Conservation (phyloP, 2,329 filamentous ascomycete species). For the Fusarium caatingaense region DNA sequence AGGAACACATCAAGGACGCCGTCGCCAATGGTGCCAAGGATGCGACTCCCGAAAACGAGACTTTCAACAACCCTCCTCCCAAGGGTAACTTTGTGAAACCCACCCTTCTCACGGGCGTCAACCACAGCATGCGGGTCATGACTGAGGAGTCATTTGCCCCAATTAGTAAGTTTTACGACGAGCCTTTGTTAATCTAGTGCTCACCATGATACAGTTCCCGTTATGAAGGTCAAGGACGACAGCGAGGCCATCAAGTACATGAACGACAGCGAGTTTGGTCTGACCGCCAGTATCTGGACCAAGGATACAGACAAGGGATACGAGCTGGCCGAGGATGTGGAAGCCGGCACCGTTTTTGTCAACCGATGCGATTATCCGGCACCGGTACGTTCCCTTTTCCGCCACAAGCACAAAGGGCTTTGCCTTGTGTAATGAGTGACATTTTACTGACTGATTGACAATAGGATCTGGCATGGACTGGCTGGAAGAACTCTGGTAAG, state of each 20-base stretch:
- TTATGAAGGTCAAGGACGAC: constrained; percentile 86
- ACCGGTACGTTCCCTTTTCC: constrained; percentile 71
- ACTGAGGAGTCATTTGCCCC: constrained; percentile 90
- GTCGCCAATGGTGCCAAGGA: constrained; percentile 85
- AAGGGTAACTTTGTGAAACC: constrained; percentile 91
- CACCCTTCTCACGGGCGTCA: constrained; percentile 81
- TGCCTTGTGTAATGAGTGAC: constrained; percentile 7
- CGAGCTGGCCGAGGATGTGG: constrained; percentile 81
- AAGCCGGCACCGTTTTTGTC: constrained; percentile 95
- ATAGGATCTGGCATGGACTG: constrained; percentile 93
- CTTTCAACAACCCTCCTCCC: constrained; percentile 77
- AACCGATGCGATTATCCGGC: constrained; percentile 94
- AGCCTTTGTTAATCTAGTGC: not conserved
- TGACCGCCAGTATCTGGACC: constrained; percentile 98
- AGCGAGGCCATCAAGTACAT: constrained; percentile 85
- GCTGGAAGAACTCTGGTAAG: constrained; percentile 96
- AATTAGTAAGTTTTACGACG: constrained; percentile 27
- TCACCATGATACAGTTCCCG: constrained; percentile 59
- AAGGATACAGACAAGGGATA: constrained; percentile 83
- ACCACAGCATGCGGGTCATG: constrained; percentile 89
- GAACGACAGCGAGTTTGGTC: constrained; percentile 94
- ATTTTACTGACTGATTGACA: constrained; percentile 31
- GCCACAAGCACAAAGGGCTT: constrained; percentile 16
- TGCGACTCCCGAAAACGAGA: constrained; percentile 82
- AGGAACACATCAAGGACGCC: constrained; percentile 84